These are phyloP conservation scores for Biscogniauxia sp. DNA, from an alignment of 2,329 filamentous ascomycete species.

Conservation along the genomic window DNA sequence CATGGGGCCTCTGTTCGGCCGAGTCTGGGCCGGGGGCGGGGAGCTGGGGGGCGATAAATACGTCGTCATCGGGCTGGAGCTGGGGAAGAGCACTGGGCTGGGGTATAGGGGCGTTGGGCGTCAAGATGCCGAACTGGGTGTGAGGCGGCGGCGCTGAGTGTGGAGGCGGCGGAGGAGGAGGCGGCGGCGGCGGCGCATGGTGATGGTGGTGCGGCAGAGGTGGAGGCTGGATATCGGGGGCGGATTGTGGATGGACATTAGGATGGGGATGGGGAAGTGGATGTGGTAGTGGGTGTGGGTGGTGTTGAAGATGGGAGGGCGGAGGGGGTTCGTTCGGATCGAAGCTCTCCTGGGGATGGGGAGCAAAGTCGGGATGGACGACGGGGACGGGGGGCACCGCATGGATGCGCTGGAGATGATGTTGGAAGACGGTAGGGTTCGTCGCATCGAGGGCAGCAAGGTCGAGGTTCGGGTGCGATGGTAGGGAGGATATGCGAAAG, in stretches of 20 bases:
- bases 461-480: conserved; percentile 36
- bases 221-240: conserved; percentile 15
- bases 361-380: conserved; percentile 28
- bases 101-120: conserved; percentile 21
- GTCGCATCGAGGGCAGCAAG: conserved; percentile 40
- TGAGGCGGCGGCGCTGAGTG: conserved; percentile 31
- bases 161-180: conserved; percentile 32
- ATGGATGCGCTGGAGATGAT: conserved; percentile 35
- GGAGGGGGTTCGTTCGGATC: conserved; percentile 29
- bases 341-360: conserved; percentile 30
- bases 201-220: conserved; percentile 16
- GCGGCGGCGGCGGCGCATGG: conserved; percentile 22
- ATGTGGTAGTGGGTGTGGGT: conserved; percentile 24
- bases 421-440: conserved; percentile 35
- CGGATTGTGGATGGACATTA: conserved; percentile 22
- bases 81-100: conserved; percentile 21
- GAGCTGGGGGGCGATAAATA: conserved; percentile 27
- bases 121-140: conserved; percentile 48
- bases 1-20: conserved; percentile 43
- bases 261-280: conserved; percentile 16
- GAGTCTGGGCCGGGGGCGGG: conserved; percentile 30
- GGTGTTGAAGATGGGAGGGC: conserved; percentile 14
- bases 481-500: conserved; percentile 28
- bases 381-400: conserved; percentile 32
- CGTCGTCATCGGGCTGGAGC: conserved; percentile 38